Evolutionary conservation across 805 yeast genomes (phyloP).

Genomic region (Ogataea sp.): DNA sequence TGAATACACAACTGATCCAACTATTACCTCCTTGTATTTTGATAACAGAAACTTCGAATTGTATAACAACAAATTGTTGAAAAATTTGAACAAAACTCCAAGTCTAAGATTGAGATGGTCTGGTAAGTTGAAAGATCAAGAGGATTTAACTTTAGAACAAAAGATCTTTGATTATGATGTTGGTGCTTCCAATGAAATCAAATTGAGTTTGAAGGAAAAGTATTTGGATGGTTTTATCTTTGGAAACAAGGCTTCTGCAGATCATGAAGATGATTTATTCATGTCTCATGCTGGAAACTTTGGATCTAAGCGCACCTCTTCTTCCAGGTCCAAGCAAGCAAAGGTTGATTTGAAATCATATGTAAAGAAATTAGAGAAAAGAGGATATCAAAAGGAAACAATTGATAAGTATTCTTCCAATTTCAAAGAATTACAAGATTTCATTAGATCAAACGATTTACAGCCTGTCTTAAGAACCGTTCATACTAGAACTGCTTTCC

Average conservation of each 20-base stretch:
- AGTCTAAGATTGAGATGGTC: slow-evolving; percentile 87
- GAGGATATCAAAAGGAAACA: slow-evolving; percentile 45
- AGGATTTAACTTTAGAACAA: slow-evolving; percentile 76
- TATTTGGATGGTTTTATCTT: slow-evolving; percentile 64
- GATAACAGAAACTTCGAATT: slow-evolving; percentile 78
- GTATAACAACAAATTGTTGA: slow-evolving; percentile 76
- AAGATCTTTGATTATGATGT: slow-evolving; percentile 55
- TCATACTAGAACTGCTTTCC: slow-evolving; percentile 91
- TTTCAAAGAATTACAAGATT: slow-evolving; percentile 52
- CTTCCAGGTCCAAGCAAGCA: too few relatives aligned
- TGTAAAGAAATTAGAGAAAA: slow-evolving; percentile 53
- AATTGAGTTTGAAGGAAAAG: slow-evolving; percentile 71
- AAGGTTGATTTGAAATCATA: slow-evolving; percentile 37
- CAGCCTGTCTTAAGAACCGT: slow-evolving; percentile 84
- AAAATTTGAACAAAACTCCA: slow-evolving; percentile 51
- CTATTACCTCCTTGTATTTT: slow-evolving; percentile 78
- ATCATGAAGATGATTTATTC: slow-evolving; percentile 28
- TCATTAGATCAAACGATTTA: slow-evolving; percentile 55
- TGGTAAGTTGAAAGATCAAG: slow-evolving; percentile 69
- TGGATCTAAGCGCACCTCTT: too few relatives aligned
- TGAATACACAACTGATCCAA: slow-evolving; percentile 58
- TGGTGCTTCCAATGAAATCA: slow-evolving; percentile 42
- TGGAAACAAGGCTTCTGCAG: slow-evolving; percentile 1
- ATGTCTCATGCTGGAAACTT: slow-evolving; percentile 5
- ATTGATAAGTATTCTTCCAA: slow-evolving; percentile 45